Conservation (phyloP, 2,329 filamentous ascomycete genomes). For the Fusarium pseudograminearum region DNA sequence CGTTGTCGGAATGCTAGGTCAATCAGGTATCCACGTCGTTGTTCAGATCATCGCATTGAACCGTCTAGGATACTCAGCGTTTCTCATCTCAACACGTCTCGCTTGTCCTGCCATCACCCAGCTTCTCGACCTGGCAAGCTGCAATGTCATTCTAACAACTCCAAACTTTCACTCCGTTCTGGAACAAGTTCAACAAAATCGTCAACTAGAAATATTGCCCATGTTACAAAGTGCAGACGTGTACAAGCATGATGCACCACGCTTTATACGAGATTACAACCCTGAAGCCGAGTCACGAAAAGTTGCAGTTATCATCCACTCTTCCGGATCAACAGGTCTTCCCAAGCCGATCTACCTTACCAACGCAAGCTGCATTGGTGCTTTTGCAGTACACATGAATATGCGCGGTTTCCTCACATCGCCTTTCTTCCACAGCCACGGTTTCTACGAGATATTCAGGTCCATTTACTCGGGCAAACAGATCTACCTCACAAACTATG, state of each 20-base stretch:
- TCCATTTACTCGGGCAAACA: constrained; percentile 63
- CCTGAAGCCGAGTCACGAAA: constrained; percentile 35
- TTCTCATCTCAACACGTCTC: constrained; percentile 42
- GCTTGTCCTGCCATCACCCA: constrained; percentile 37
- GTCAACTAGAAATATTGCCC: constrained; percentile 28
- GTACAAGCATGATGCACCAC: constrained; percentile 18
- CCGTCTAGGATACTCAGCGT: constrained; percentile 37
- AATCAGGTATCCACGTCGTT: constrained; percentile 37
- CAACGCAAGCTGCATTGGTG: constrained; percentile 63
- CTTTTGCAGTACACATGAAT: constrained; percentile 55
- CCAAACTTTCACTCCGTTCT: constrained; percentile 36
- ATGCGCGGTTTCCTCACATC: constrained; percentile 66
- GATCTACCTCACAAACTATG: constrained; percentile 66
- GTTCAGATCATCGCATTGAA: constrained; percentile 42
- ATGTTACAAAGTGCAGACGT: constrained; percentile 21
- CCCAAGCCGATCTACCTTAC: constrained; percentile 73
- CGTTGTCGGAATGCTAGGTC: constrained; percentile 39
- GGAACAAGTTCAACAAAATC: constrained; percentile 26
- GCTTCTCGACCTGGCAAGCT: constrained; percentile 25
- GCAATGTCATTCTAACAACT: constrained; percentile 32
- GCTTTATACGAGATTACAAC: constrained; percentile 31
- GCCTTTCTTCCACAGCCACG: constrained; percentile 71
- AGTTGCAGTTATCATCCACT: constrained; percentile 49
- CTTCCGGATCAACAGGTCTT: constrained; percentile 68
- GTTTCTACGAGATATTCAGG: constrained; percentile 66